Evolutionary conservation across 768 basidiomycete genomes (phyloP).

Genomic region (Leccinellum rugosiceps): DNA sequence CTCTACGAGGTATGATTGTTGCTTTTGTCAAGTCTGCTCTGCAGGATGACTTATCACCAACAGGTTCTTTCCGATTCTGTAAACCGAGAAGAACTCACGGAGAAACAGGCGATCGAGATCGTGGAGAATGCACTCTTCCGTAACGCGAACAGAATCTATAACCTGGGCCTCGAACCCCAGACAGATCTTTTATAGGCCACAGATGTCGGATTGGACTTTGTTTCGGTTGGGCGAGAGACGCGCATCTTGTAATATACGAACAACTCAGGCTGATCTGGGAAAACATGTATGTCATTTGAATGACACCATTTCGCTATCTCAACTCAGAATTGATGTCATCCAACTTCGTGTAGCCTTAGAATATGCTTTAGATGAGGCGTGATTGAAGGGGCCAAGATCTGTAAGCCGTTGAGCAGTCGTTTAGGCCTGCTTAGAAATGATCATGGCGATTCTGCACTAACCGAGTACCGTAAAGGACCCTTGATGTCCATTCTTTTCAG

Average conservation of each 20-base stretch:
- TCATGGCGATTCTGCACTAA: too few species aligned
- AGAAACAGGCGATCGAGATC: constrained; percentile 51
- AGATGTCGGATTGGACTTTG: background rate
- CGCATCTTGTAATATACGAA: background rate
- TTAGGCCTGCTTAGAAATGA: too few species aligned
- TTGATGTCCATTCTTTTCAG: too few species aligned
- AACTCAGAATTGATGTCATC: background rate
- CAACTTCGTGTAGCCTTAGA: too few species aligned
- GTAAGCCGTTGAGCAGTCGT: too few species aligned
- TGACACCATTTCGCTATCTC: background rate
- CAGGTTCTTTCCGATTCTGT: constrained; percentile 60
- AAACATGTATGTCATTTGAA: background rate
- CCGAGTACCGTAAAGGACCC: too few species aligned
- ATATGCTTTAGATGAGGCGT: too few species aligned
- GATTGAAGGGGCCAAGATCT: too few species aligned
- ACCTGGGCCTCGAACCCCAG: constrained; percentile 44
- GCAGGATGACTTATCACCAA: constrained; percentile 46
- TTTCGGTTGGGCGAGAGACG: background rate
- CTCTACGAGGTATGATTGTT: constrained; percentile 49
- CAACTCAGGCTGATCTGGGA: background rate
- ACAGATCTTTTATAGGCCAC: constrained; percentile 1
- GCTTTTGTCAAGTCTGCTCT: background rate
- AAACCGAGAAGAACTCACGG: constrained; percentile 45
- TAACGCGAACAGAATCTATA: constrained; percentile 64
- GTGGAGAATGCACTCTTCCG: constrained; percentile 59